These are phyloP conservation scores for Cystobasidium sp. DNA, from an alignment of 1,284 basidiomycete genomes.

Conservation along the genomic window DNA sequence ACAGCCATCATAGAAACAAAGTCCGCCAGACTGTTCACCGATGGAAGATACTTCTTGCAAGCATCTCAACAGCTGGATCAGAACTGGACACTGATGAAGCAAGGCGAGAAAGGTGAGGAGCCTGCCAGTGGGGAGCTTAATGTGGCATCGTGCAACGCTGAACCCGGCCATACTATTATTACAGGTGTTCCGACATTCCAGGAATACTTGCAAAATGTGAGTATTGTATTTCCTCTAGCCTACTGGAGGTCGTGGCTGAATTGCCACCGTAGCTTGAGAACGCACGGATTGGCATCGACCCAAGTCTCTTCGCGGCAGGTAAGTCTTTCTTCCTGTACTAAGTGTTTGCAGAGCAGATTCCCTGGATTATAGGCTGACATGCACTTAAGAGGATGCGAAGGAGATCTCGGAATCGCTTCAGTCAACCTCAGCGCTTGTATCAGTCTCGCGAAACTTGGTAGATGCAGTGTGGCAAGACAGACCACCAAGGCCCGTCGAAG, in stretches of 20 bases:
- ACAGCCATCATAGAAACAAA: conserved; percentile 73
- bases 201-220: conserved; percentile 75
- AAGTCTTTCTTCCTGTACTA: neutral
- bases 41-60: conserved; percentile 92
- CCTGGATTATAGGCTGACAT: conserved; percentile 54
- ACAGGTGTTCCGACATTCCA: conserved; percentile 88
- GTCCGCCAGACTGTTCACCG: conserved; percentile 75
- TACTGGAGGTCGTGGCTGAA: conserved; percentile 36
- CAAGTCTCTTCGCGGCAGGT: conserved; percentile 65
- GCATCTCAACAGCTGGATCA: conserved; percentile 84
- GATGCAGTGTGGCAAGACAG: conserved; percentile 79
- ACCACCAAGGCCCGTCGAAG: conserved; percentile 72
- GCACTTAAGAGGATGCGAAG: conserved; percentile 54
- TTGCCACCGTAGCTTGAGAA: conserved; percentile 66
- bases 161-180: conserved; percentile 3
- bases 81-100: conserved; percentile 93
- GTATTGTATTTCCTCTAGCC: conserved; percentile 38
- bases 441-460: conserved; percentile 73
- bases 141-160: neutral
- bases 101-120: conserved; percentile 76
- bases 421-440: conserved; percentile 64
- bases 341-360: neutral
- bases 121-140: conserved; percentile 51
- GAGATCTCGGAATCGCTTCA: conserved; percentile 63
- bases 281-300: conserved; percentile 78